These are phyloP conservation scores for Pichia norvegensis DNA, from an alignment of 1,139 yeast species.

Conservation along the genomic window DNA sequence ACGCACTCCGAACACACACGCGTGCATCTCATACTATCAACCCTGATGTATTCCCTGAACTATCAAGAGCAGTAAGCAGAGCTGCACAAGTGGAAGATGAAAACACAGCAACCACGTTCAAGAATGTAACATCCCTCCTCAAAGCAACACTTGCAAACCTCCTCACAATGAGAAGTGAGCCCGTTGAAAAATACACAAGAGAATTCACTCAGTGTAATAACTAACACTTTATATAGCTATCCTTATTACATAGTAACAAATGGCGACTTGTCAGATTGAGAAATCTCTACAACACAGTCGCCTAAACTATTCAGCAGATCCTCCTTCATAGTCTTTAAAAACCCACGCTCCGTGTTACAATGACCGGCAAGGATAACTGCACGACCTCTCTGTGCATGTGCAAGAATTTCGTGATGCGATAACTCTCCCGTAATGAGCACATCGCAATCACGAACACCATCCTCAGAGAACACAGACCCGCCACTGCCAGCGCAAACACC, in stretches of 20 bases:
- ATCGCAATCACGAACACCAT: constrained; percentile 46
- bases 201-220: not conserved
- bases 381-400: constrained; percentile 62
- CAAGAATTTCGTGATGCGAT: constrained; percentile 84
- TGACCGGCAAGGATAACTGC: constrained; percentile 78
- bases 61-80: too few relatives aligned
- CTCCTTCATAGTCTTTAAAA: constrained; percentile 38
- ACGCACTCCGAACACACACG: constrained; percentile 28
- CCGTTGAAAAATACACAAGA: too few relatives aligned
- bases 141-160: too few relatives aligned
- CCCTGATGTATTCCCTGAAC: too few relatives aligned
- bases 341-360: constrained; percentile 88
- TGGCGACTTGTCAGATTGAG: not conserved
- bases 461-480: constrained; percentile 52
- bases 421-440: constrained; percentile 85
- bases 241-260: not conserved
- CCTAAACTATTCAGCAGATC: constrained; percentile 18
- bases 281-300: not conserved
- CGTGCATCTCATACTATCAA: too few relatives aligned
- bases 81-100: too few relatives aligned
- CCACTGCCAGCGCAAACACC: constrained; percentile 98
- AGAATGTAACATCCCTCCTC: too few relatives aligned
- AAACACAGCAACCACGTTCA: too few relatives aligned
- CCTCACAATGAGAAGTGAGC: too few relatives aligned
- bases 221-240: not conserved